Evolutionary conservation across 306 rosid species (phyloP), one percentile per base, ranked within the genome.

Genomic region (Inga laurina): DNA sequence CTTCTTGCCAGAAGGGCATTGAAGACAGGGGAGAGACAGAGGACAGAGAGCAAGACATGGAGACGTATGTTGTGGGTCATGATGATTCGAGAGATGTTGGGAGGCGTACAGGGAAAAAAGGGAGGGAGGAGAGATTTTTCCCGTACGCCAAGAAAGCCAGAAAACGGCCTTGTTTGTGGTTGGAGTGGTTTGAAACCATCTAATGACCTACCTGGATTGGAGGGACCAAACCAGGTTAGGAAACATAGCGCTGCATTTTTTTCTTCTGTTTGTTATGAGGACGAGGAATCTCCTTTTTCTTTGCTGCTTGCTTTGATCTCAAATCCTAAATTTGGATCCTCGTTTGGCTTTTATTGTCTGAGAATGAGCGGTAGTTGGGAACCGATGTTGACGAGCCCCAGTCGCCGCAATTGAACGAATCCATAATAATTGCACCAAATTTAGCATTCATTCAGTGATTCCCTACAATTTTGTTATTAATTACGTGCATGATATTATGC

Each of bases 31-130:
- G 59, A 32, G 19, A 84, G 0, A 30, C 62, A 64, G 35, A 87
- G 78, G 5, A 87, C 52, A 51, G 45, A 78, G 76, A 85, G 59
- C 62, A 77, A 82, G 56, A 68, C 2, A 39, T 35, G 77, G 59
- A 79, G 34, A 34, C 10, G 71, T 65, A 30, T 7, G 39, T 16
- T 19, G 14, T 27, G 6, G 30, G 34, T 59, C 88, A 85, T 88
- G 77, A 85, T 86, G 77, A 85, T 67, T 79, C 43, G 48, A 74
- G 45, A 81, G 35, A 69, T 19, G 75, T 39, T 44, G 37, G 89
- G 79, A 75, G 81, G 82, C 84, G 82, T 79, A 90, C 88, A 85
- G 88, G 89, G 84, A 87, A 85, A 87, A n/a, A 18, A 7, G 10
- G 14, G 15, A 62, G 52, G 45, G 62, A 21, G 18, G 48, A 8